phyloP scores from a whole-genome alignment of 257 asterid species.

The Mitragyna speciosa region DNA sequence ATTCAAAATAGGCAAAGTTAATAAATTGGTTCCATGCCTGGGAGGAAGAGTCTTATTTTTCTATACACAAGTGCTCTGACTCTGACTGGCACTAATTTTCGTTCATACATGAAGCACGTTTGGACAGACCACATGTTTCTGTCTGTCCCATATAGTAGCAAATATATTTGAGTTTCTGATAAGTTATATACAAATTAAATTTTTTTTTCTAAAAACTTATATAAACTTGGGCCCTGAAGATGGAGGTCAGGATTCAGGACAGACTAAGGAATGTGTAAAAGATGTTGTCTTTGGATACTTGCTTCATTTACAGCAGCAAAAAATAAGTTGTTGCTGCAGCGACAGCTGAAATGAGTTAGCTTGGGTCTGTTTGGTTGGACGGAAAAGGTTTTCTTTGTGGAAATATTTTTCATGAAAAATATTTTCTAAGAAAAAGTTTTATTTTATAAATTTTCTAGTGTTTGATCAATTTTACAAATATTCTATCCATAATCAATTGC shows the following conservation, averaged over 20 bases:
- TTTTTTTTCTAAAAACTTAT: neutral
- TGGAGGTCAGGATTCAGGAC: too few species aligned
- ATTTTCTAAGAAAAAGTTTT: too few species aligned
- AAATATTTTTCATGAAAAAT: too few species aligned
- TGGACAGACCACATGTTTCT: conserved; percentile 16
- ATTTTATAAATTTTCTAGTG: too few species aligned
- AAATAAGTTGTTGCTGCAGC: neutral
- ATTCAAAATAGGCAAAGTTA: neutral
- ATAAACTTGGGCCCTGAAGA: neutral
- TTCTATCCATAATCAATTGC: too few species aligned
- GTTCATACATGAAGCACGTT: conserved; percentile 12
- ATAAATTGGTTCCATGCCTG: neutral
- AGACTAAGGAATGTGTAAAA: conserved; percentile 1
- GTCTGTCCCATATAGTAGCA: neutral
- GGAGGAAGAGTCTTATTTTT: neutral
- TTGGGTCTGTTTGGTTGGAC: conserved; percentile 10
- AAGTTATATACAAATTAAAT: neutral
- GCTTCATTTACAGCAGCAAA: neutral
- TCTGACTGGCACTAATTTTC: neutral
- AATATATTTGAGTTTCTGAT: neutral
- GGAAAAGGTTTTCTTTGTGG: too few species aligned
- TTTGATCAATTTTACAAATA: too few species aligned
- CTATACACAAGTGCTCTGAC: neutral
- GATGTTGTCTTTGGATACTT: conserved; percentile 10
- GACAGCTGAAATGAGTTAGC: neutral